Evolutionary conservation across 2,329 filamentous ascomycete genomes (phyloP).

Genomic region (Boeremia exigua): DNA sequence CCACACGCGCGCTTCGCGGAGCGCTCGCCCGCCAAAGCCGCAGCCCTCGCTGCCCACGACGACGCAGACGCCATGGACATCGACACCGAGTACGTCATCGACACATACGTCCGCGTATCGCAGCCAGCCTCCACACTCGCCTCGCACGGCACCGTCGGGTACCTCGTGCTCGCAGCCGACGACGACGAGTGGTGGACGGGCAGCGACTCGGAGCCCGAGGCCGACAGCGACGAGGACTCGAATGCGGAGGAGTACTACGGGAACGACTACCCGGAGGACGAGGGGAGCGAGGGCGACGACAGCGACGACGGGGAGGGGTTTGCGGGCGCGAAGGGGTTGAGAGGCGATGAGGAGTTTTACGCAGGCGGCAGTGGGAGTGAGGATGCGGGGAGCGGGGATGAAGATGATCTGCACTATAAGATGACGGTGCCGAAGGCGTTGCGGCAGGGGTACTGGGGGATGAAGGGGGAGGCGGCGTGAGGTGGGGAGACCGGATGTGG

Average conservation of each 20-base stretch:
- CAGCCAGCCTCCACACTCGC: slow-evolving; percentile 36
- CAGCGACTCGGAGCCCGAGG: slow-evolving; percentile 59
- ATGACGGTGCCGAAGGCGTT: slow-evolving; percentile 35
- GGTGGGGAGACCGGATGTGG: not conserved
- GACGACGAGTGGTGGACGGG: slow-evolving; percentile 65
- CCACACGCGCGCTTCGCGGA: slow-evolving; percentile 42
- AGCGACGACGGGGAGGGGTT: slow-evolving; percentile 52
- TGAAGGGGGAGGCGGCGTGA: slow-evolving; percentile 17
- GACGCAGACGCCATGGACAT: slow-evolving; percentile 45
- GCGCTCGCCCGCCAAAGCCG: slow-evolving; percentile 39
- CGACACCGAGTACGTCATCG: slow-evolving; percentile 63
- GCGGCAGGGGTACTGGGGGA: slow-evolving; percentile 35
- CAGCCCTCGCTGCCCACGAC: slow-evolving; percentile 23
- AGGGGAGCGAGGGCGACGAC: slow-evolving; percentile 75
- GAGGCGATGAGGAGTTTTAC: slow-evolving; percentile 51
- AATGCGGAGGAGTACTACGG: slow-evolving; percentile 79
- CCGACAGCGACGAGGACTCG: slow-evolving; percentile 66
- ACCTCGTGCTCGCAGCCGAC: slow-evolving; percentile 58
- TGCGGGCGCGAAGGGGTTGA: slow-evolving; percentile 27
- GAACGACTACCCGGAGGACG: slow-evolving; percentile 81
- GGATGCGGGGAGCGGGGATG: slow-evolving; percentile 35
- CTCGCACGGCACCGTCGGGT: slow-evolving; percentile 45
- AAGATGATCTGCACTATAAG: slow-evolving; percentile 38
- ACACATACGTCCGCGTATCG: slow-evolving; percentile 63
- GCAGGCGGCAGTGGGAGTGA: slow-evolving; percentile 25